Evolutionary conservation across 2,329 filamentous ascomycete species (phyloP), one percentile per base, ranked within the genome.

Genomic region (Colletotrichum acutatum): DNA sequence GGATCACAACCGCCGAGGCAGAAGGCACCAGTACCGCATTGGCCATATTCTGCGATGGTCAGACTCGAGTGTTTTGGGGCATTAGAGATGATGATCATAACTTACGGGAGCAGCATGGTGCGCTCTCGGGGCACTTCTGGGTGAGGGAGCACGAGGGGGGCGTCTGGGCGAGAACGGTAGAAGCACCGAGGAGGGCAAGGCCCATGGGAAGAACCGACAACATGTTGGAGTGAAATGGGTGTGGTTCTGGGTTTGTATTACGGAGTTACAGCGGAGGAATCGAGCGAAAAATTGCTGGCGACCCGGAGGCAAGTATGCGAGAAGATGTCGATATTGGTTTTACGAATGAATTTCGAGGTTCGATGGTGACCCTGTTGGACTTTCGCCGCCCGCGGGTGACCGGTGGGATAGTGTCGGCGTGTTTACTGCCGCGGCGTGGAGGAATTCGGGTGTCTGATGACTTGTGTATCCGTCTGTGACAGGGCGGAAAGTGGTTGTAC

Each of bases 1-100:
- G 95, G 94, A 81, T 98, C 96, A 86, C 97, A 99, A 75, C 97
- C 97, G 78, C 97, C 97, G 24, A 99, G 90, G 80, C 97, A 99
- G 89, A 94, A 98, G 68, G 95, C 97, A 79, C 97, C 97, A 68
- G 95, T 91, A 85, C 96, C 97, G 80, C 97, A 98, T 83, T 96
- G 88, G 78, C 94, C 94, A 83, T 98, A 98, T 84, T 97, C 95
- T 97, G 79, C 63, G 77, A 9, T 5, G 19, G 34, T 63, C 14
- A 69, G 32, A 49, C 19, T 19, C 12, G 42, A 11, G 19, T n/a
- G 19, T n/a, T 19, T 8, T 24, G 2, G 12, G 12, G 5, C 2
- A 12, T 42, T 24, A 5, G 28, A 4, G 12, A 52, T 42, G 46
- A 19, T 46, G 16, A 14, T 34, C 11, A 5, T 6, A 24, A 90